These are phyloP conservation scores for Yamadazyma jaroonii DNA, from an alignment of 1,139 yeast genomes.

Conservation along the genomic window DNA sequence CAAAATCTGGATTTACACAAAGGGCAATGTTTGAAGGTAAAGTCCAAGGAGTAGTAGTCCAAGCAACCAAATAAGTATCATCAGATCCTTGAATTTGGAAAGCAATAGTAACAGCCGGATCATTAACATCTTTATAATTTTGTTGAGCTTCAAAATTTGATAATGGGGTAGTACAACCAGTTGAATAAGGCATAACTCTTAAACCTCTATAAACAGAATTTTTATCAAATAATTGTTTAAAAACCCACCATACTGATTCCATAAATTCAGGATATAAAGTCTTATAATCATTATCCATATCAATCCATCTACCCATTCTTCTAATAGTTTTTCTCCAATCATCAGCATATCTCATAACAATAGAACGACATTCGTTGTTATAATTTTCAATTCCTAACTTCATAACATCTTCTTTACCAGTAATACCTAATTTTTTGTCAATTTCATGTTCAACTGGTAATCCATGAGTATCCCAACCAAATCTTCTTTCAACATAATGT, in stretches of 20 bases:
- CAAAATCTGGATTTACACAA: constrained; percentile 88
- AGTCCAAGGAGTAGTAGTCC: constrained; percentile 99
- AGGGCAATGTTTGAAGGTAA: constrained; percentile 90
- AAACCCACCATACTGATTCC: constrained; percentile 99
- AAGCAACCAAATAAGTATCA: constrained; percentile 82
- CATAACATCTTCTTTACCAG: constrained; percentile 92
- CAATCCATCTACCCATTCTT: constrained; percentile 98
- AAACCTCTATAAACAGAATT: constrained; percentile 89
- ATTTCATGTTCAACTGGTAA: constrained; percentile 97
- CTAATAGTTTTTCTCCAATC: constrained; percentile 94
- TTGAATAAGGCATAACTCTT: constrained; percentile 98
- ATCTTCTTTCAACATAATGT: constrained; percentile 90
- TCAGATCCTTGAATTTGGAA: constrained; percentile 81
- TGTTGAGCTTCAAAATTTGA: constrained; percentile 98
- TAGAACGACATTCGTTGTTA: constrained; percentile 90
- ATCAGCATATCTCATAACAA: constrained; percentile 94
- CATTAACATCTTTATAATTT: constrained; percentile 94
- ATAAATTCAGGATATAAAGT: constrained; percentile 91
- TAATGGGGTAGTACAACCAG: constrained; percentile 94
- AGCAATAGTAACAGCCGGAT: constrained; percentile 93
- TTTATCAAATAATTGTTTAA: constrained; percentile 81
- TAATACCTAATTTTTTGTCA: constrained; percentile 93
- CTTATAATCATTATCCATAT: constrained; percentile 97
- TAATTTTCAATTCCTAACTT: constrained; percentile 90
- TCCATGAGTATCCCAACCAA: constrained; percentile 99